A percentile compares a stretch with the other conserved stretches of the same genome.
Conservation (phyloP, 345 rosid genomes). For the Lagerstroemia speciosa region DNA sequence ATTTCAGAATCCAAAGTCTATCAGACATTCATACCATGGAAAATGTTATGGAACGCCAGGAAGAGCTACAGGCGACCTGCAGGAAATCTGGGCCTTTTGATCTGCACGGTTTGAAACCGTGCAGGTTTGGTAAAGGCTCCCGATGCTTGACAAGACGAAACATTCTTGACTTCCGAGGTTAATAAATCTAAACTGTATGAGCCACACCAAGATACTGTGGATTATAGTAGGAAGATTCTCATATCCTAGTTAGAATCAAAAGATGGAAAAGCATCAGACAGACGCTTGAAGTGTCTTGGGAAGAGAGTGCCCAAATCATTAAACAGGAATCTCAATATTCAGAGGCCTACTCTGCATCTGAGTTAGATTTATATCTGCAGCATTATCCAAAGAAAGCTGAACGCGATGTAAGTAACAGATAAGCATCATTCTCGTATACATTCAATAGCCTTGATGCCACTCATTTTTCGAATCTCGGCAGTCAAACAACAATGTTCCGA, state of each 20-base stretch:
- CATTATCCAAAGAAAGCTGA: neutral
- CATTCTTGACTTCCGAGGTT: too few species aligned
- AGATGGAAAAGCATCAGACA: too few species aligned
- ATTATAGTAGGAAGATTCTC: neutral
- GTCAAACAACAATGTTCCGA: too few species aligned
- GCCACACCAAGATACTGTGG: neutral
- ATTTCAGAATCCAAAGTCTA: neutral
- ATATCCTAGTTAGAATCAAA: neutral
- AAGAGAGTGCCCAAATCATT: too few species aligned
- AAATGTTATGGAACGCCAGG: too few species aligned
- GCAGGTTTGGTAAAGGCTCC: too few species aligned
- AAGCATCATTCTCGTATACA: neutral
- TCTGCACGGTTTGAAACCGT: too few species aligned
- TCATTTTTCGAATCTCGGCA: neutral
- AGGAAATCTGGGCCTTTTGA: too few species aligned
- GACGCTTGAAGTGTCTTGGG: too few species aligned
- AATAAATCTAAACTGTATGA: neutral
- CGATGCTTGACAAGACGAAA: too few species aligned
- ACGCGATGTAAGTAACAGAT: neutral
- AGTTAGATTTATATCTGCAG: neutral
- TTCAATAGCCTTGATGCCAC: neutral
- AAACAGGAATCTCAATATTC: neutral
- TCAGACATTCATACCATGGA: too few species aligned
- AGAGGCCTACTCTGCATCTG: neutral
- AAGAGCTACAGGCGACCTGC: too few species aligned